Evolutionary conservation across 352 stramenopile species (phyloP), one percentile per base, ranked within the genome.

Genomic region (Phytopythium mirpurense): DNA sequence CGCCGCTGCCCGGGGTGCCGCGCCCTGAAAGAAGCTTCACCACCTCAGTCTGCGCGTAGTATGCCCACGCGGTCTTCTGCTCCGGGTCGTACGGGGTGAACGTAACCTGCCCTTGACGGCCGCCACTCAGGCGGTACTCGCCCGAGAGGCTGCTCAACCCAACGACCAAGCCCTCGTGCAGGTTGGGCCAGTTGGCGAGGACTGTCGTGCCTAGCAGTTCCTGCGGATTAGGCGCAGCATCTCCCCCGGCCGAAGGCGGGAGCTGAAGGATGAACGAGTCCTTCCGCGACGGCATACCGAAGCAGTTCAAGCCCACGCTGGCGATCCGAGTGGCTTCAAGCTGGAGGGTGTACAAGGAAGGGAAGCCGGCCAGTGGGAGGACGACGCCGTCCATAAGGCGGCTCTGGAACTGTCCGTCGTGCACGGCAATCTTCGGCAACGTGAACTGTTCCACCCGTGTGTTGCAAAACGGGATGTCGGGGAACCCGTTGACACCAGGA

Each of bases 131-230:
- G n/a, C 77, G 74, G 56, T 78, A 86, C 59, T 83, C 74, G 9
- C 77, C 83, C 19, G 77, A 67, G 1, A 86, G 61, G 6, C 60
- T 84, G 54, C 72, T 92, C 18, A 96, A 65, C 47, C 70, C 83
- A 16, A 96, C 73, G 37, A 97, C 86, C 29, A 83, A 87, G 6
- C 88, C 96, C 78, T 99, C 96, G 62, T 98, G 96, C 72, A 99
- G 86, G 68, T 98, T 98, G 3, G 97, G 97, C 90, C 96, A 99
- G 73, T 99, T 99, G 7, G 98, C 92, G 57, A 98, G 91, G 5
- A 98, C 76, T 0, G 69, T 89, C 31, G 68, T 76, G 1, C 80
- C 76, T 11, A 93, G 54, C 2, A 93, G 29, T 15, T 75, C 63
- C 14, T 79, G 57, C 2, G 73, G 59, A 18, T 69, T 62, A 2